Conservation (phyloP, 2,329 filamentous ascomycete species). For the Hymenoscyphus repandus region DNA sequence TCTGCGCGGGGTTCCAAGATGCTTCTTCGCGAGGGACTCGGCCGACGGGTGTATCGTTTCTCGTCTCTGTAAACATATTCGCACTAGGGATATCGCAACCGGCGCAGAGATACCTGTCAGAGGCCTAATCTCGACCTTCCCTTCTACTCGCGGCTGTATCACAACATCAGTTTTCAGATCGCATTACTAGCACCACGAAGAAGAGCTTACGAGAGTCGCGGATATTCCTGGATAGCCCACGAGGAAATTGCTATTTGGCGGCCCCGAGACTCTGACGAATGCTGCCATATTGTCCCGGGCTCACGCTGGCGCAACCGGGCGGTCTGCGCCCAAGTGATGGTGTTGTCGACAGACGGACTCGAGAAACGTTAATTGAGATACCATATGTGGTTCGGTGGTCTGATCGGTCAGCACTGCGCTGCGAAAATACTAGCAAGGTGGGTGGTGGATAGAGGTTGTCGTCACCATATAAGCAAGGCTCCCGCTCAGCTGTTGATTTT, state of each 20-base stretch:
- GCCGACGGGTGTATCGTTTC: slow-evolving; percentile 96
- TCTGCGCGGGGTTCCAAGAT: slow-evolving; percentile 81
- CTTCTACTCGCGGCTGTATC: slow-evolving; percentile 87
- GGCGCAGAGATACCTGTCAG: slow-evolving; percentile 80
- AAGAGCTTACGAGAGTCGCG: slow-evolving; percentile 79
- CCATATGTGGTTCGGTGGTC: slow-evolving; percentile 15
- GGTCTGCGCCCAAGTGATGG: slow-evolving; percentile 24
- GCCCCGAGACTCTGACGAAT: slow-evolving; percentile 93
- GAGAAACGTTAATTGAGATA: slow-evolving; percentile 10
- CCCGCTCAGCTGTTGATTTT: slow-evolving; percentile 14
- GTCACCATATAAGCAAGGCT: slow-evolving; percentile 29
- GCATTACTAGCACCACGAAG: slow-evolving; percentile 3
- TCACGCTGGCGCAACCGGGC: slow-evolving; percentile 29
- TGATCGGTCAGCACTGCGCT: not conserved
- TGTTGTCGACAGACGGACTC: slow-evolving; percentile 20
- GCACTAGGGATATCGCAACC: slow-evolving; percentile 85
- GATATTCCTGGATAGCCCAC: slow-evolving; percentile 98
- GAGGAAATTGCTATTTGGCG: slow-evolving; percentile 93
- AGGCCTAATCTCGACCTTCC: slow-evolving; percentile 93
- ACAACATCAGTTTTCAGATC: slow-evolving; percentile 19
- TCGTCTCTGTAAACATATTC: slow-evolving; percentile 86
- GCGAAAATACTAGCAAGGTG: slow-evolving; percentile 4
- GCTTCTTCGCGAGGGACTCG: slow-evolving; percentile 88
- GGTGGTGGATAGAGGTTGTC: slow-evolving; percentile 12
- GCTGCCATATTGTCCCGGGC: slow-evolving; percentile 54